Conservation (phyloP, 805 yeast genomes). For the Saccharomycopsis capsularis region DNA sequence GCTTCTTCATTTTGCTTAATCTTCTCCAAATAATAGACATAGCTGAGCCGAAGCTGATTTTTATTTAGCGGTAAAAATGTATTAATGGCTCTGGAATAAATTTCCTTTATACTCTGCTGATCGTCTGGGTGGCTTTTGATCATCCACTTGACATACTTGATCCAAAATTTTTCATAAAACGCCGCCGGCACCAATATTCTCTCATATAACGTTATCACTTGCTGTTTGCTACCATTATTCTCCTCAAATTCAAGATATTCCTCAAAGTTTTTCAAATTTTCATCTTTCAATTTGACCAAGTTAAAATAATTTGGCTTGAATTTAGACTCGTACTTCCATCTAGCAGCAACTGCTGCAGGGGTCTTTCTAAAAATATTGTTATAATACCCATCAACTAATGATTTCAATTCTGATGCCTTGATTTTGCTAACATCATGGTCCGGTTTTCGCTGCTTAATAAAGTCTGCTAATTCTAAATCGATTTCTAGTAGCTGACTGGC, state of each 20-base stretch:
- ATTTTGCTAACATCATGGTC: slow-evolving; percentile 25
- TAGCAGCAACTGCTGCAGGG: slow-evolving; percentile 44
- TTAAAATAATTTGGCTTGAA: slow-evolving; percentile 55
- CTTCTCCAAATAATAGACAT: slow-evolving; percentile 16
- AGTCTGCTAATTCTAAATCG: slow-evolving; percentile 24
- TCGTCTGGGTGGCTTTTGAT: slow-evolving; percentile 28
- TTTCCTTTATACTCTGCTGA: slow-evolving; percentile 31
- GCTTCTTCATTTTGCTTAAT: slow-evolving; percentile 5
- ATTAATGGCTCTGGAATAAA: slow-evolving; percentile 47
- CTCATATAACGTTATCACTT: slow-evolving; percentile 51
- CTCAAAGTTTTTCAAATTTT: slow-evolving; percentile 50
- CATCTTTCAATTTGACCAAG: slow-evolving; percentile 36
- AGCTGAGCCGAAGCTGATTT: slow-evolving; percentile 15
- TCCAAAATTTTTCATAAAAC: slow-evolving; percentile 56
- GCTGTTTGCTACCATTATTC: slow-evolving; percentile 24
- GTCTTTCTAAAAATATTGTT: slow-evolving; percentile 38
- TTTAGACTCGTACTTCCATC: slow-evolving; percentile 69
- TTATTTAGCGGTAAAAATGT: slow-evolving; percentile 30
- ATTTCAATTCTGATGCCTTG: slow-evolving; percentile 34
- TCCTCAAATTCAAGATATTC: slow-evolving; percentile 47
- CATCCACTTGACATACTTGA: slow-evolving; percentile 52
- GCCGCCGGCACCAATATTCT: slow-evolving; percentile 70
- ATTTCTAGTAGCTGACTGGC: slow-evolving; percentile 18
- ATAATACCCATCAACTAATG: slow-evolving; percentile 38
- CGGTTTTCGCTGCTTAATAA: slow-evolving; percentile 25